Conservation (phyloP, 1,284 basidiomycete genomes). For the Cryptococcus sp. region DNA sequence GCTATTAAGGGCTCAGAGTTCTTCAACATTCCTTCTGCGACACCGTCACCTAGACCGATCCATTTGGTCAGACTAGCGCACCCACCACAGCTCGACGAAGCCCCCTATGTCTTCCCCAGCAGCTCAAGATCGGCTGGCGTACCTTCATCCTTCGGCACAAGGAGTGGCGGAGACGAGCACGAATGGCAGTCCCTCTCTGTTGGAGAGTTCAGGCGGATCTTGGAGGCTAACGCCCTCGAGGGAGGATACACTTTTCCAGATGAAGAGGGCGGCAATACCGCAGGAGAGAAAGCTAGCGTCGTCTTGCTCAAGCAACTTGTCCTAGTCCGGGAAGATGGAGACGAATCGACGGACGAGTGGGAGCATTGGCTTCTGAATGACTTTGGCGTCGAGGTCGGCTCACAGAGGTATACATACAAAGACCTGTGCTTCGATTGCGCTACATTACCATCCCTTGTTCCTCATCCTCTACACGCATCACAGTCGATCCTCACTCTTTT, state of each 20-base stretch:
- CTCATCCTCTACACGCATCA: constrained; percentile 41
- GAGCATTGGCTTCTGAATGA: constrained; percentile 44
- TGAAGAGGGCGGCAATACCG: constrained; percentile 41
- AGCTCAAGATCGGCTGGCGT: constrained; percentile 14
- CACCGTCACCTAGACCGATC: constrained; percentile 36
- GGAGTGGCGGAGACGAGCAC: constrained; percentile 20
- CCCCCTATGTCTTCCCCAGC: constrained; percentile 23
- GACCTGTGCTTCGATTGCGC: constrained; percentile 44
- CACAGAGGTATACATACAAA: constrained; percentile 40
- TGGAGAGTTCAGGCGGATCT: constrained; percentile 35
- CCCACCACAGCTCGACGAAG: constrained; percentile 22
- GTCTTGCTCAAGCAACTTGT: constrained; percentile 51
- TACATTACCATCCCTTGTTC: constrained; percentile 26
- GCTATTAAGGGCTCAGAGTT: constrained; percentile 68
- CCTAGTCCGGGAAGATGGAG: constrained; percentile 36
- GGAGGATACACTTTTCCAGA: constrained; percentile 40
- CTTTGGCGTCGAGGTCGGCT: constrained; percentile 37
- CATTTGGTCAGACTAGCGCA: constrained; percentile 44
- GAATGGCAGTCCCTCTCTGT: constrained; percentile 39
- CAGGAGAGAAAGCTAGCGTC: constrained; percentile 41
- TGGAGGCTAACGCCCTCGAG: constrained; percentile 45
- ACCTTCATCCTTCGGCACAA: neutral
- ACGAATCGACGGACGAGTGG: constrained; percentile 35
- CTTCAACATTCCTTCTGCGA: constrained; percentile 39
- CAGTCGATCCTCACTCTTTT: constrained; percentile 44